Base-by-base conservation (phyloP, 2,329 filamentous ascomycete genomes). In the Cytospora schulzeri region DNA sequence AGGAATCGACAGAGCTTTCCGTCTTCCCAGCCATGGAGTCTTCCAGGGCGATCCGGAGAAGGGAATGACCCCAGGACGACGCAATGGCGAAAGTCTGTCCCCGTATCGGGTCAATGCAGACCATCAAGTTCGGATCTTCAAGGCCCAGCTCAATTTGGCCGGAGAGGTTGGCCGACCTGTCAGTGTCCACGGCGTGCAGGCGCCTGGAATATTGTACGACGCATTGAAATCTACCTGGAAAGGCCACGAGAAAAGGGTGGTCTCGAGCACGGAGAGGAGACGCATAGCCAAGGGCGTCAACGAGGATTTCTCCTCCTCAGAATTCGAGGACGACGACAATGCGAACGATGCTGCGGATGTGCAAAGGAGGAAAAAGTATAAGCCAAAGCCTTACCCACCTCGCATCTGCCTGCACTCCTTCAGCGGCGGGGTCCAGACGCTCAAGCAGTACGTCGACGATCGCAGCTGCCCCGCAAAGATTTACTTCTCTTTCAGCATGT, bases 331-430 rank as follows among this genome's bases (percentile, higher is more conserved):
- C 55, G 17, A 71, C 7, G 65, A 71, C 7, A 64, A 73, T 11
- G 52, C 69, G 55, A 66, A 64, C 12, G 12, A 66, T 59, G 1
- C 17, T 7, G 2, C 28, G 0, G 9, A 4, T 0, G n/a, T 55
- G 8, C 29, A 2, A 1, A 4, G 33, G 38, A 17, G 6, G 17
- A n/a, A 28, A 41, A 56, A 59, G 11, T 64, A 69, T 60, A 70
- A 68, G 24, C 70, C 80, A 1, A 87, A 83, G 66, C 89, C 91
- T 0, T 98, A 90, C 70, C 93, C 95, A 4, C 93, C 93, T 0
- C 82, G 93, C 11, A 89, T 98, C 73, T 99, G 95, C 73, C 85
- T 99, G 65, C 95, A 99, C 76, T 97, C 93, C 0, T 99, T 93
- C 76, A 96, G 91, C 56, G 94, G 92, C 0, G 85, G 89, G 7